phyloP scores from a whole-genome alignment of 768 basidiomycete genomes.

The Xanthoconium stramineum region DNA sequence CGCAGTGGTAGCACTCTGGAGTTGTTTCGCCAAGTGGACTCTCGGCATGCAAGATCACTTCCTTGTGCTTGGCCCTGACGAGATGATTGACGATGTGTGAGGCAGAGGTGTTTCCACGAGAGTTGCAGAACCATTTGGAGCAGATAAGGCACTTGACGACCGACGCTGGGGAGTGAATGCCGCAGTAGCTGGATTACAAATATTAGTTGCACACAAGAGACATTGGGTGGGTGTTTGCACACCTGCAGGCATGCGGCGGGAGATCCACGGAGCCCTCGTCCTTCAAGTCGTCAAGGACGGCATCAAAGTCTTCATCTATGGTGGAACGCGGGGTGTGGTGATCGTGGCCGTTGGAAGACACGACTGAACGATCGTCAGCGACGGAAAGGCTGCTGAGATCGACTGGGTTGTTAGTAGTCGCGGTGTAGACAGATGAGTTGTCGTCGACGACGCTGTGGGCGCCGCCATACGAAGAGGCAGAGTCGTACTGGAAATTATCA shows the following conservation, averaged over 20 bases:
- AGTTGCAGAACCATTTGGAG: slow-evolving; percentile 98
- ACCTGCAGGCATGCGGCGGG: slow-evolving; percentile 96
- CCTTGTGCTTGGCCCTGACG: slow-evolving; percentile 98
- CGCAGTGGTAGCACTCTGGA: slow-evolving; percentile 99
- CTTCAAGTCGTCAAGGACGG: slow-evolving; percentile 84
- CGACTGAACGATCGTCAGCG: slow-evolving; percentile 55
- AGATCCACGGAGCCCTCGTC: slow-evolving; percentile 76
- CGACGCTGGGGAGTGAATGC: slow-evolving; percentile 94
- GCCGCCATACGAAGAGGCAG: slow-evolving; percentile 75
- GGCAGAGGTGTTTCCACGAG: slow-evolving; percentile 94
- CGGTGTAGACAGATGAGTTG: slow-evolving; percentile 77
- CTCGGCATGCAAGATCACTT: slow-evolving; percentile 94
- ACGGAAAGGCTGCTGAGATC: slow-evolving; percentile 70
- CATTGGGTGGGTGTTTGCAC: slow-evolving; percentile 20
- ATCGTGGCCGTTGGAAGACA: slow-evolving; percentile 32
- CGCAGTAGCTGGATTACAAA: slow-evolving; percentile 74
- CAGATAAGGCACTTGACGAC: slow-evolving; percentile 95
- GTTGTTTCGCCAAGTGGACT: slow-evolving; percentile 95
- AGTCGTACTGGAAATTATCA: slow-evolving; percentile 84
- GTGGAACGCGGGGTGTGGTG: slow-evolving; percentile 31
- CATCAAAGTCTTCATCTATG: slow-evolving; percentile 86
- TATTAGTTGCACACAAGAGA: slow-evolving; percentile 4
- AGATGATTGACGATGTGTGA: slow-evolving; percentile 99
- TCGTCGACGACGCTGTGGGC: slow-evolving; percentile 71
- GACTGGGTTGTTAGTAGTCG: slow-evolving; percentile 56